These are phyloP conservation scores for Phytophthora cactorum DNA, from an alignment of 352 stramenopile species.

Conservation along the genomic window DNA sequence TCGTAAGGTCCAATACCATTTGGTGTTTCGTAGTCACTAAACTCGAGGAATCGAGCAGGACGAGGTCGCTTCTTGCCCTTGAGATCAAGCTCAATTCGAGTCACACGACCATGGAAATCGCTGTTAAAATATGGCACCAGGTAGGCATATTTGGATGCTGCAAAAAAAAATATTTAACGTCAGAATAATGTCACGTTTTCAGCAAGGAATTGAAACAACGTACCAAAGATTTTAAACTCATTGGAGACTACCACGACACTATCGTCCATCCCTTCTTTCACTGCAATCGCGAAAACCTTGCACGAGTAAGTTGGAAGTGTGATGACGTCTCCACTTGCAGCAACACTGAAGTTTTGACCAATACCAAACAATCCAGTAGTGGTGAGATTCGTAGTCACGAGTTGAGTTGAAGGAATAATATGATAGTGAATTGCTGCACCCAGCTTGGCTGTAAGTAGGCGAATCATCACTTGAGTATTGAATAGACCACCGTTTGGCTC, in stretches of 20 bases:
- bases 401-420: constrained; percentile 39
- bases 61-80: constrained; percentile 79
- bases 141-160: constrained; percentile 78
- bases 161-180: neutral
- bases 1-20: constrained; percentile 74
- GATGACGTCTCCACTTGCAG: constrained; percentile 52
- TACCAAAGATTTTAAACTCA: constrained; percentile 69
- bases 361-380: constrained; percentile 35
- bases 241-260: constrained; percentile 59
- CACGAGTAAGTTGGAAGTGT: constrained; percentile 63
- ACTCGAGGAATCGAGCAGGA: constrained; percentile 75
- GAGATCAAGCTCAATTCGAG: constrained; percentile 72
- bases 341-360: constrained; percentile 32
- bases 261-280: constrained; percentile 66
- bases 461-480: constrained; percentile 59
- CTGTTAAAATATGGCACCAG: constrained; percentile 78
- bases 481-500: constrained; percentile 66
- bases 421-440: constrained; percentile 68
- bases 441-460: constrained; percentile 62
- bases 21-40: constrained; percentile 76
- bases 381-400: constrained; percentile 18
- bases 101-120: constrained; percentile 67
- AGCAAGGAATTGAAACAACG: constrained; percentile 2
- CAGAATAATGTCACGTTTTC: constrained; percentile 1
- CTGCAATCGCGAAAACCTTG: constrained; percentile 61